Conservation (phyloP, 495 filamentous ascomycete species). For the Penicillium cosmopolitanum region DNA sequence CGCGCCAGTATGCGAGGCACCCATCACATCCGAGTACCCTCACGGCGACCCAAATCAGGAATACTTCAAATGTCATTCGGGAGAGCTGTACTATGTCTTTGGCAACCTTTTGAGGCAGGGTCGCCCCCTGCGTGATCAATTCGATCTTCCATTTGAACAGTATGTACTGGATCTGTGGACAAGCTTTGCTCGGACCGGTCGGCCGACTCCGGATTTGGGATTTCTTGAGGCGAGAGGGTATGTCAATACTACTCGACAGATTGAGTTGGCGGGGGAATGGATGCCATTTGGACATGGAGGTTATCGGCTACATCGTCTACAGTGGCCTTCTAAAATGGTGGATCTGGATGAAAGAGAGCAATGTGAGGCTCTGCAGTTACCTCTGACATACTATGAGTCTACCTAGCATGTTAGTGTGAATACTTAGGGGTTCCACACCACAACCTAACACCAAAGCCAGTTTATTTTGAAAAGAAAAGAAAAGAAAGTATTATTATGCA, state of each 20-base stretch:
- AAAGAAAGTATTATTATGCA: no score
- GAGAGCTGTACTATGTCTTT: conserved; percentile 32
- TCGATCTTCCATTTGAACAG: conserved; percentile 30
- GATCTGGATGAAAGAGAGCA: conserved; percentile 22
- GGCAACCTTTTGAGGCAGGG: conserved; percentile 24
- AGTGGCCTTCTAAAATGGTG: conserved; percentile 22
- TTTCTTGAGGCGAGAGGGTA: conserved; percentile 26
- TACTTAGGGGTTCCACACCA: background rate
- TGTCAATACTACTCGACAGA: conserved; percentile 19
- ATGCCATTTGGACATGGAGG: conserved; percentile 7
- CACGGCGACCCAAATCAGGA: conserved; percentile 29
- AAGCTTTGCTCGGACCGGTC: conserved; percentile 25
- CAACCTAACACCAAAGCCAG: background rate
- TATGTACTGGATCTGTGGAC: conserved; percentile 34
- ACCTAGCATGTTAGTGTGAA: background rate
- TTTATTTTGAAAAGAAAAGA: no score
- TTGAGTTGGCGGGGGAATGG: conserved; percentile 21
- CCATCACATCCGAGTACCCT: conserved; percentile 21
- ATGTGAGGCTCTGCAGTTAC: conserved; percentile 18
- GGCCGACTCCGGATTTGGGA: conserved; percentile 22
- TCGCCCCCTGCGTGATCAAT: conserved; percentile 26
- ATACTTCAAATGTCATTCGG: conserved; percentile 36
- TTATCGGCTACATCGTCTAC: conserved; percentile 19
- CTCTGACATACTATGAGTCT: conserved; percentile 16
- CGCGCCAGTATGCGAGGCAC: conserved; percentile 27